phyloP scores from a whole-genome alignment of 306 rosid genomes.

The Psophocarpus tetragonolobus region DNA sequence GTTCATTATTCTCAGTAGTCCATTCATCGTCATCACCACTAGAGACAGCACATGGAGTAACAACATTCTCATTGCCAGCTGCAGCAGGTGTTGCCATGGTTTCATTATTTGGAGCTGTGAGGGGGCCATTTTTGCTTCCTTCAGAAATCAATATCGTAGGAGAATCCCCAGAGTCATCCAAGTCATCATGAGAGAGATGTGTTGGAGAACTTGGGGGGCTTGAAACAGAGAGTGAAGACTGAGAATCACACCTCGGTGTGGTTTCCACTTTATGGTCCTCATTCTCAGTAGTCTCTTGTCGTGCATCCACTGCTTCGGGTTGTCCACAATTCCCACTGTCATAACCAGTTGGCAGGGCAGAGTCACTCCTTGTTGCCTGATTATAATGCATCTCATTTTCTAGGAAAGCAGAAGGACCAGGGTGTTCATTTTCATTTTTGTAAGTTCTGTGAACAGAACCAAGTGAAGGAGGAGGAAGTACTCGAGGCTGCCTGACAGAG shows the following conservation, averaged over 20 bases:
- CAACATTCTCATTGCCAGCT: constrained; percentile 51
- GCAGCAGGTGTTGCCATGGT: constrained; percentile 36
- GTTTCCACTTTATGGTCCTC: constrained; percentile 52
- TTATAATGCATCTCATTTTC: constrained; percentile 65
- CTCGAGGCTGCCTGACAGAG: constrained; percentile 89
- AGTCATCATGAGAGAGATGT: constrained; percentile 89
- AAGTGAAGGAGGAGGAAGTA: constrained; percentile 86
- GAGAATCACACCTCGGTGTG: constrained; percentile 80
- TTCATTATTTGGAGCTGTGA: constrained; percentile 52
- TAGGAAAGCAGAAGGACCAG: constrained; percentile 58
- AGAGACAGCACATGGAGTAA: constrained; percentile 49
- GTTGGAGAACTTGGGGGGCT: constrained; percentile 94
- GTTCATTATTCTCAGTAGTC: constrained; percentile 74
- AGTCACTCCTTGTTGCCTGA: constrained; percentile 50
- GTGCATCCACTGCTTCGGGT: constrained; percentile 50
- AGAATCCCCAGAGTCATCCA: constrained; percentile 80
- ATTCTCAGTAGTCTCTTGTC: constrained; percentile 51
- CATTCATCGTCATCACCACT: constrained; percentile 88
- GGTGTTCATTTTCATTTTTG: constrained; percentile 53
- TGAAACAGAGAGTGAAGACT: constrained; percentile 94
- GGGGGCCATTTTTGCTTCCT: constrained; percentile 46
- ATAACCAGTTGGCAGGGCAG: constrained; percentile 53
- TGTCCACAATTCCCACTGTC: constrained; percentile 48
- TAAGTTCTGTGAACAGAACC: constrained; percentile 61
- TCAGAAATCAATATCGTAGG: constrained; percentile 52